Conservation (phyloP, 768 basidiomycete genomes). For the Suillus tomentosus region DNA sequence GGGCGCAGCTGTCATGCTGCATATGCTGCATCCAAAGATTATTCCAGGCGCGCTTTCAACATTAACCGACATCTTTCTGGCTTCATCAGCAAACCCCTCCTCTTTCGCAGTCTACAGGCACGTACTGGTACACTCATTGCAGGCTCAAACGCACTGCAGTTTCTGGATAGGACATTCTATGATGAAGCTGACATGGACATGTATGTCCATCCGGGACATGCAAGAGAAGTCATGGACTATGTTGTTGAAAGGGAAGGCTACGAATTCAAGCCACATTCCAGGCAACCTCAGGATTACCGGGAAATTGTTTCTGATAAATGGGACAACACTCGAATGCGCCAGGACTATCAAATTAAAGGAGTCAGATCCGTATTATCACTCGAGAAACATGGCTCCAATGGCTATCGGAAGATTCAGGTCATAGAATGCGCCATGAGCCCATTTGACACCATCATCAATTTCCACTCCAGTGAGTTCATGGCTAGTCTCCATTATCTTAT, state of each 20-base stretch:
- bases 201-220: constrained; percentile 40
- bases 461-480: no score
- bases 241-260: constrained; percentile 35
- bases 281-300: constrained; percentile 17
- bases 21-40: constrained; percentile 21
- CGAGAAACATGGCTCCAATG: no score
- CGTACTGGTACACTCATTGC: constrained; percentile 49
- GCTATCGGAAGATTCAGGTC: no score
- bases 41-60: constrained; percentile 32
- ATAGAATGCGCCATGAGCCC: no score
- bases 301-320: constrained; percentile 10
- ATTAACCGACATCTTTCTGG: constrained; percentile 36
- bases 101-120: constrained; percentile 46
- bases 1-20: constrained; percentile 24
- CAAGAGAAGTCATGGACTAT: constrained; percentile 37
- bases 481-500: no score
- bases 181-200: constrained; percentile 52
- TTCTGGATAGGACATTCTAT: constrained; percentile 30
- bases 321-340: constrained; percentile 18
- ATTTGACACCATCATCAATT: no score
- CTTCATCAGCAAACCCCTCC: constrained; percentile 37
- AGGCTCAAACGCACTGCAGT: constrained; percentile 54
- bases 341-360: constrained; percentile 10
- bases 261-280: constrained; percentile 22
- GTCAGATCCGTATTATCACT: constrained; percentile 13